Percentiles rank a stretch among this genome's conserved stretches.
Evolutionary conservation across 1,139 yeast species (phyloP).

Genomic region (Pneumocystis canis): DNA sequence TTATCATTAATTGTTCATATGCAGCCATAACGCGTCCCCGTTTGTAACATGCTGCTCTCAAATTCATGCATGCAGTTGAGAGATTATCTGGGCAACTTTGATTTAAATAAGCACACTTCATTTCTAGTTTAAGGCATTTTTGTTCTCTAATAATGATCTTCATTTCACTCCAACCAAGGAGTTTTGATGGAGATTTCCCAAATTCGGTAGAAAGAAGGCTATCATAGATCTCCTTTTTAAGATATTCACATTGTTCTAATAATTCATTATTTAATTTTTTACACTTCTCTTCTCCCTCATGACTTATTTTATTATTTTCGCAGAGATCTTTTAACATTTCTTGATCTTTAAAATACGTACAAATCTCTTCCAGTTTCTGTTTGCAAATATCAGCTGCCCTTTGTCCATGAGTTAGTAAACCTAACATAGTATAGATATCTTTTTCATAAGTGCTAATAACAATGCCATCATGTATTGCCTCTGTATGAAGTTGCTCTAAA

Average conservation of each 20-base stretch:
- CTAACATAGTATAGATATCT: background rate
- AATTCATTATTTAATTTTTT: background rate
- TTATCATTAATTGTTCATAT: background rate
- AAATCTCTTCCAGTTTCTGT: background rate
- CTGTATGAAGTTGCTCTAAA: background rate
- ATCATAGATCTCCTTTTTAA: background rate
- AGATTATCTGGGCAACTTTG: background rate
- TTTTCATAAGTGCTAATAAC: background rate
- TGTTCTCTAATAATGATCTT: background rate
- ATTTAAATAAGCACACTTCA: background rate
- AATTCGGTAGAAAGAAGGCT: background rate
- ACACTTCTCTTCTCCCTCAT: background rate
- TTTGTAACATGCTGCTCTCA: background rate
- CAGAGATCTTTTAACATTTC: background rate
- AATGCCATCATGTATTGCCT: background rate
- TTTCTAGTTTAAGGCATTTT: background rate
- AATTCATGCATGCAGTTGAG: background rate
- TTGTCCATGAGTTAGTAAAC: background rate
- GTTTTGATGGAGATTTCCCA: no score
- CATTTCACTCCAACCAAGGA: no score
- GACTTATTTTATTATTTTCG: background rate
- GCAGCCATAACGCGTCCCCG: background rate
- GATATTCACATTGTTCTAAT: background rate
- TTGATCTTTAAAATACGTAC: background rate
- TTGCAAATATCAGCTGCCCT: background rate